phyloP scores from a whole-genome alignment of 805 yeast species.

The Saccharomyces paradoxus region DNA sequence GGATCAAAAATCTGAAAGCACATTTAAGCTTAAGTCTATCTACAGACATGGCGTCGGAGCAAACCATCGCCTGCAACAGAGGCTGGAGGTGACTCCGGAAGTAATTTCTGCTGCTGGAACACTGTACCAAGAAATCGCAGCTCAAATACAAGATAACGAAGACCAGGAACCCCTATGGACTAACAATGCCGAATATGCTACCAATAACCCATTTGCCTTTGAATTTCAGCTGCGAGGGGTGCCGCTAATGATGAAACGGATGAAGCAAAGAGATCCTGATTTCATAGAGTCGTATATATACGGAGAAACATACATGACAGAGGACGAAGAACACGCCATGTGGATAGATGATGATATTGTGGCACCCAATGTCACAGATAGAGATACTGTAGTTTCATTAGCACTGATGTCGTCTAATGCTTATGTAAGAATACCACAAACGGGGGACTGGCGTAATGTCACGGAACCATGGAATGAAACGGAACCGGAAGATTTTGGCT shows the following conservation, averaged over 20 bases:
- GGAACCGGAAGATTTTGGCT: constrained; percentile 63
- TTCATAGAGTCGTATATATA: constrained; percentile 55
- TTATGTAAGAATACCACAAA: constrained; percentile 66
- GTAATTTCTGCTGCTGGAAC: background rate
- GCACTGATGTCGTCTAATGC: constrained; percentile 90
- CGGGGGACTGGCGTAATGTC: constrained; percentile 84
- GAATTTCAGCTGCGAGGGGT: constrained; percentile 11
- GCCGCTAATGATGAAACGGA: constrained; percentile 28
- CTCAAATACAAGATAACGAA: background rate
- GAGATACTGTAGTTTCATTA: constrained; percentile 59
- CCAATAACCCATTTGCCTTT: constrained; percentile 21
- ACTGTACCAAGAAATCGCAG: background rate
- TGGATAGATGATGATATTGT: constrained; percentile 52
- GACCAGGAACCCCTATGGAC: constrained; percentile 19
- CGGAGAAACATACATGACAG: background rate
- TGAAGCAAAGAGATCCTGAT: constrained; percentile 46
- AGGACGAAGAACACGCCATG: background rate
- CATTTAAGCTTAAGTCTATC: constrained; percentile 16
- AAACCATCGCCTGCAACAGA: constrained; percentile 10
- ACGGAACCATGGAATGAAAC: constrained; percentile 48
- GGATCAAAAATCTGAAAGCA: background rate
- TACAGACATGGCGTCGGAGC: constrained; percentile 22
- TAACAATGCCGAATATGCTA: constrained; percentile 7
- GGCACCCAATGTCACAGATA: constrained; percentile 72
- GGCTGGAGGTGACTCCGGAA: constrained; percentile 14